phyloP scores from a whole-genome alignment of 2,329 filamentous ascomycete genomes.

The Fusarium secorum region DNA sequence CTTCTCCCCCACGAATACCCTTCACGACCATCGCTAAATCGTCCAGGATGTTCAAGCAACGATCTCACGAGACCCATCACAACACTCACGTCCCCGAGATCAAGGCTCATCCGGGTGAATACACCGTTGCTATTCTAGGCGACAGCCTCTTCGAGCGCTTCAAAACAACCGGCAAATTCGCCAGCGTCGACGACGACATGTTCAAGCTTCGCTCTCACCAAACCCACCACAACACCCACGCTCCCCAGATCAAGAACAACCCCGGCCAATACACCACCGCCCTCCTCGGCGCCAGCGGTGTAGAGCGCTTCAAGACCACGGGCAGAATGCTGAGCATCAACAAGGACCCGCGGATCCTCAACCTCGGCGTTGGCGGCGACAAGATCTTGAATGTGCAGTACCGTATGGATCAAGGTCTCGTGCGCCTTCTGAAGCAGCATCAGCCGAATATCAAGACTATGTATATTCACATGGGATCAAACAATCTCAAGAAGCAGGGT shows the following conservation, averaged over 20 bases:
- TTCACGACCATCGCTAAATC: neutral
- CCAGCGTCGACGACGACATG: neutral
- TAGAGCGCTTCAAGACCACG: conserved; percentile 3
- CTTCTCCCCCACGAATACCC: neutral
- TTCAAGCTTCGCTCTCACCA: conserved; percentile 15
- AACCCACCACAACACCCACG: neutral
- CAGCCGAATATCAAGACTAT: neutral
- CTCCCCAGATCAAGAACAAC: neutral
- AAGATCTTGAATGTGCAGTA: conserved; percentile 15
- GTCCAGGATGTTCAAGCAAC: conserved; percentile 10
- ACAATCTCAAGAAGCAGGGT: neutral
- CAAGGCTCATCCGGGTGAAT: neutral
- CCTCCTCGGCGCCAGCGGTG: neutral
- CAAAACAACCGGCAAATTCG: neutral
- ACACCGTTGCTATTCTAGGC: neutral
- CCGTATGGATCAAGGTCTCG: neutral
- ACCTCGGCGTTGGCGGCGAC: conserved; percentile 7
- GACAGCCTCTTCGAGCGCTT: conserved; percentile 18
- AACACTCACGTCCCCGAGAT: conserved; percentile 2
- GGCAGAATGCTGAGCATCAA: neutral
- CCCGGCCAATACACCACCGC: neutral
- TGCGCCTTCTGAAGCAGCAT: neutral
- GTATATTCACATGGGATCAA: conserved; percentile 14
- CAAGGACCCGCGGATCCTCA: neutral
- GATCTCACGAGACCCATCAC: conserved; percentile 14